Conservation (phyloP, 139 green algal species). For the Nannochloris sp. region DNA sequence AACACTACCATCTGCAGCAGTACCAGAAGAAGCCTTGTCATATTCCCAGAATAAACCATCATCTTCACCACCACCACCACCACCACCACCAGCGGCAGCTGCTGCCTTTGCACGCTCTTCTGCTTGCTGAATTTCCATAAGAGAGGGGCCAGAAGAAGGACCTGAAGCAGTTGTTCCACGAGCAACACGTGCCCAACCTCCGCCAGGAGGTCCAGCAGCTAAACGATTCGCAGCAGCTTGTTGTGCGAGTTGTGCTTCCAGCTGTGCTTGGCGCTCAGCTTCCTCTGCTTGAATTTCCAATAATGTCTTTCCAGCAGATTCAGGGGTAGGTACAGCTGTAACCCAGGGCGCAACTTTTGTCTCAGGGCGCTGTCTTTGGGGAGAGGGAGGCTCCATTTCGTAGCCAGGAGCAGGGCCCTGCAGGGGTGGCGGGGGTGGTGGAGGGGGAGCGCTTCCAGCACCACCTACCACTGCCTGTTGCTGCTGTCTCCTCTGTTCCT, state of each 20-base stretch:
- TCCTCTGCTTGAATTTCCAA: constrained; percentile 74
- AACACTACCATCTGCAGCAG: no score
- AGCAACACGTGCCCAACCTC: constrained; percentile 40
- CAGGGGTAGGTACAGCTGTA: constrained; percentile 23
- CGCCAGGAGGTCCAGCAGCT: neutral
- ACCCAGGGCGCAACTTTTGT: constrained; percentile 57
- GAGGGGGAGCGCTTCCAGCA: neutral
- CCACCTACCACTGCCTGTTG: neutral
- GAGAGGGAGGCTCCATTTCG: neutral
- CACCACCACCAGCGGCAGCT: constrained; percentile 8
- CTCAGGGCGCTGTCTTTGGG: neutral
- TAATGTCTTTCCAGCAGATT: constrained; percentile 43
- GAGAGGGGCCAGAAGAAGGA: constrained; percentile 1
- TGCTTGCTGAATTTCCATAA: constrained; percentile 43
- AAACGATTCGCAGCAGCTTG: constrained; percentile 5
- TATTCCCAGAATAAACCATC: constrained; percentile 65
- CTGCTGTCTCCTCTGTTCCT: neutral
- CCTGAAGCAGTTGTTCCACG: neutral
- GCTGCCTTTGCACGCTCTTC: constrained; percentile 18
- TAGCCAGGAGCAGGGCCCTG: neutral
- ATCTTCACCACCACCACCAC: constrained; percentile 15
- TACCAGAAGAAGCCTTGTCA: constrained; percentile 8
- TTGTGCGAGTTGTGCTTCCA: constrained; percentile 11
- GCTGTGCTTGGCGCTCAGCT: constrained; percentile 21
- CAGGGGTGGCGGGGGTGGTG: neutral